Conservation (phyloP, 2,329 filamentous ascomycete species). For the Pseudogymnoascus sp. region DNA sequence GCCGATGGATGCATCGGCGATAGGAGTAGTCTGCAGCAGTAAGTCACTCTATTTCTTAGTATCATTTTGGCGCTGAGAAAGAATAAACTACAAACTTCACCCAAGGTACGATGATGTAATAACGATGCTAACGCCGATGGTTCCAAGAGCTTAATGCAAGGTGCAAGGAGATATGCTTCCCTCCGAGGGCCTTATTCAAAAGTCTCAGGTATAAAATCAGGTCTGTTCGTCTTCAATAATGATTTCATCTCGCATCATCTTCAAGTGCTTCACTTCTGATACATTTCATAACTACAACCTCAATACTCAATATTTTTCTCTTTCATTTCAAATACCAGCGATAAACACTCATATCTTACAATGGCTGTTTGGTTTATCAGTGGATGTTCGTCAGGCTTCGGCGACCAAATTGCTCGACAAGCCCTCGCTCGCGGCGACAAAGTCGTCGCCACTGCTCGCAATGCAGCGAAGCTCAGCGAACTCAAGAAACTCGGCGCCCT, state of each 20-base stretch:
- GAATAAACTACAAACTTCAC: background rate
- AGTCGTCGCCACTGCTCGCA: conserved; percentile 42
- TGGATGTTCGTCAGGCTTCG: conserved; percentile 41
- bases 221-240: background rate
- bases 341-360: background rate
- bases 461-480: conserved; percentile 28
- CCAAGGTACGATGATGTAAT: background rate
- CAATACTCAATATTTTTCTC: background rate
- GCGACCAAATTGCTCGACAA: conserved; percentile 36
- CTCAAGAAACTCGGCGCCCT: conserved; percentile 31
- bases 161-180: conserved; percentile 1
- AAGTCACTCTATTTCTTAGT: background rate
- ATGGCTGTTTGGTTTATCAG: conserved; percentile 41
- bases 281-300: background rate
- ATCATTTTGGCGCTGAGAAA: background rate
- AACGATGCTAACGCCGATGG: background rate
- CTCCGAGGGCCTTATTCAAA: background rate
- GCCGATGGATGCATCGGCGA: background rate
- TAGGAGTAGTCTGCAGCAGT: background rate
- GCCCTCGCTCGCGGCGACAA: conserved; percentile 37
- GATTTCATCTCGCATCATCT: background rate
- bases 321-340: background rate
- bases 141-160: background rate
- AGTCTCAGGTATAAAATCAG: background rate
- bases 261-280: background rate